phyloP scores from a whole-genome alignment of 768 basidiomycete genomes.

The Clitopilus hobsonii region DNA sequence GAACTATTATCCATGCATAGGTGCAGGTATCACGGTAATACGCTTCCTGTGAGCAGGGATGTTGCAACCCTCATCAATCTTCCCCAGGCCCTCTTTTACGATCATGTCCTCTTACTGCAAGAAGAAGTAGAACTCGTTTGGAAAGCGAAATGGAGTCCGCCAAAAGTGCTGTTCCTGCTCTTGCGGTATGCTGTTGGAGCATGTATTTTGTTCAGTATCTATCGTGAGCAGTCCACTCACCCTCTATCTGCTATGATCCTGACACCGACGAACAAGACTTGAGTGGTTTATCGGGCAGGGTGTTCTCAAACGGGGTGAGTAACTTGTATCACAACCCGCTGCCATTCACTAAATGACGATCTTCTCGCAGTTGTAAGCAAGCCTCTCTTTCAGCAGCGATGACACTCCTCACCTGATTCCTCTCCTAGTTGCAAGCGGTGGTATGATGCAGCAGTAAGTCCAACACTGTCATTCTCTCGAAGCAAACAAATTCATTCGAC shows the following conservation, averaged over 20 bases:
- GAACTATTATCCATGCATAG: neutral
- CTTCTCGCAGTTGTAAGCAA: slow-evolving; percentile 10
- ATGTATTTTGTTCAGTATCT: slow-evolving; percentile 21
- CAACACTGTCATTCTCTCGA: neutral
- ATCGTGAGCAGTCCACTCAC: slow-evolving; percentile 18
- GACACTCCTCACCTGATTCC: neutral
- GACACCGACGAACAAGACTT: neutral
- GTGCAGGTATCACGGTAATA: neutral
- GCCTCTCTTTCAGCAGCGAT: neutral
- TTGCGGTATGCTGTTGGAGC: slow-evolving; percentile 32
- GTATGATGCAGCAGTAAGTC: slow-evolving; percentile 12
- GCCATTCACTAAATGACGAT: no score
- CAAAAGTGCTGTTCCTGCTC: slow-evolving; percentile 34
- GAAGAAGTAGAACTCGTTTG: slow-evolving; percentile 39
- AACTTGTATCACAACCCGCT: no score
- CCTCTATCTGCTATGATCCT: slow-evolving; percentile 4
- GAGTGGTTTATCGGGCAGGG: neutral
- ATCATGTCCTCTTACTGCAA: slow-evolving; percentile 33
- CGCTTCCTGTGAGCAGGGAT: neutral
- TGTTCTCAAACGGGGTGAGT: neutral
- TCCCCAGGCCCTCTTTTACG: slow-evolving; percentile 33
- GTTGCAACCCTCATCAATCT: neutral
- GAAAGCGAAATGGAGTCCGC: slow-evolving; percentile 27
- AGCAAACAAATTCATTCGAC: neutral
- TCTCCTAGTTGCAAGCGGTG: slow-evolving; percentile 9